Percentiles rank a stretch among this genome's conserved stretches.
Evolutionary conservation across 1,284 basidiomycete genomes (phyloP).

Genomic region (Heterobasidion occidentale): DNA sequence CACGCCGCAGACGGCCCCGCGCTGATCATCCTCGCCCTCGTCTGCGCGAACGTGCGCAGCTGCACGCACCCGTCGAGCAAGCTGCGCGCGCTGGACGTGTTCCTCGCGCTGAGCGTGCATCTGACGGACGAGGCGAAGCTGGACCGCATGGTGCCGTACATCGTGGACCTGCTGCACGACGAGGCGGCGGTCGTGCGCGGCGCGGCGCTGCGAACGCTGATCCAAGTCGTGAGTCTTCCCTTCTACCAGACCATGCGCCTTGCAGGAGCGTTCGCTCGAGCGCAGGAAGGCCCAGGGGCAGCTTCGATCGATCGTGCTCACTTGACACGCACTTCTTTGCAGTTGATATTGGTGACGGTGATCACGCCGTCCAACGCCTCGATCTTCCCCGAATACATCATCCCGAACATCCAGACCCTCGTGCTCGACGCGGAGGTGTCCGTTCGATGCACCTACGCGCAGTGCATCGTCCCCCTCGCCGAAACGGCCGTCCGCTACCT

Average conservation of each 20-base stretch:
- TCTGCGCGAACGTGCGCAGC: conserved; percentile 89
- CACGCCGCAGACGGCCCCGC: conserved; percentile 63
- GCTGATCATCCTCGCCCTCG: conserved; percentile 73
- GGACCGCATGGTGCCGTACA: conserved; percentile 89
- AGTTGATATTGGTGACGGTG: conserved; percentile 81
- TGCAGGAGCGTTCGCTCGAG: no score
- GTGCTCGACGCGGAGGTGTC: conserved; percentile 79
- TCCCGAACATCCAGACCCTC: conserved; percentile 84
- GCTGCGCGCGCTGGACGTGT: conserved; percentile 78
- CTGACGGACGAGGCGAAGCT: conserved; percentile 94
- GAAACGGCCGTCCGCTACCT: conserved; percentile 81
- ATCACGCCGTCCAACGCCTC: conserved; percentile 87
- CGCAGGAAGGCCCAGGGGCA: no score
- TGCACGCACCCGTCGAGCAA: conserved; percentile 77
- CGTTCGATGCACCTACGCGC: conserved; percentile 87
- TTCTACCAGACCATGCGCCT: no score
- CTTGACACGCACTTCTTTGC: not conserved
- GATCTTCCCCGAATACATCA: conserved; percentile 92
- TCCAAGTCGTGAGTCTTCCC: conserved; percentile 64
- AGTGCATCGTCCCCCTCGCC: conserved; percentile 79
- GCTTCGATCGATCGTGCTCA: not conserved
- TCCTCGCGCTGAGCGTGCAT: conserved; percentile 77
- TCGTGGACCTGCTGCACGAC: conserved; percentile 85
- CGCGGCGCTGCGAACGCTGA: conserved; percentile 72
- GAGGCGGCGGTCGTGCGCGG: conserved; percentile 76